phyloP scores from a whole-genome alignment of 768 basidiomycete species.

The Boletales sp. region DNA sequence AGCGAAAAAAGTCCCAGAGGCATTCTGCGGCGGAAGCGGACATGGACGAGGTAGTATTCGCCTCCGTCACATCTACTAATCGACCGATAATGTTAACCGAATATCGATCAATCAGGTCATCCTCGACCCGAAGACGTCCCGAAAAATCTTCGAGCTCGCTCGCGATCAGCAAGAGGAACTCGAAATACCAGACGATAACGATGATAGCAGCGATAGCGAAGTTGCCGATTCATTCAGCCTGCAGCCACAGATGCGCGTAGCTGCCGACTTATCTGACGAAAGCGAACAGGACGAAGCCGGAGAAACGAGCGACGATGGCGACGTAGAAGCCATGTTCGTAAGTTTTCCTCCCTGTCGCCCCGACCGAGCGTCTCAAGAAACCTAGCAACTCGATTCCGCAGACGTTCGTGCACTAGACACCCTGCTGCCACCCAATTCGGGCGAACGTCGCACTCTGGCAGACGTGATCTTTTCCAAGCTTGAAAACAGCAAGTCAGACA shows the following conservation, averaged over 20 bases:
- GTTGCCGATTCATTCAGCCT: slow-evolving; percentile 24
- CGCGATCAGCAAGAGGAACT: slow-evolving; percentile 91
- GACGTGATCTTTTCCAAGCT: slow-evolving; percentile 97
- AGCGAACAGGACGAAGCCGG: slow-evolving; percentile 39
- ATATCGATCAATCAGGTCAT: slow-evolving; percentile 44
- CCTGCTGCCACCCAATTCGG: slow-evolving; percentile 69
- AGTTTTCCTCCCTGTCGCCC: slow-evolving; percentile 22
- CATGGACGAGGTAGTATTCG: slow-evolving; percentile 48
- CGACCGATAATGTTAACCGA: too few relatives aligned
- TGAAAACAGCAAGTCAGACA: slow-evolving; percentile 56
- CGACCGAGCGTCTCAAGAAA: slow-evolving; percentile 3
- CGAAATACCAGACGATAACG: slow-evolving; percentile 57
- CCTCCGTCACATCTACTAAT: too few relatives aligned
- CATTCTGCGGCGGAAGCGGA: slow-evolving; percentile 43
- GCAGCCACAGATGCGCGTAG: slow-evolving; percentile 22
- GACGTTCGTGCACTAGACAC: slow-evolving; percentile 86
- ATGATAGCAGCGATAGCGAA: slow-evolving; percentile 38
- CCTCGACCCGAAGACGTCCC: slow-evolving; percentile 78
- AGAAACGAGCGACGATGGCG: slow-evolving; percentile 18
- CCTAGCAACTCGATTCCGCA: slow-evolving; percentile 82
- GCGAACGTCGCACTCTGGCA: slow-evolving; percentile 82
- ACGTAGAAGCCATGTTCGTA: slow-evolving; percentile 64
- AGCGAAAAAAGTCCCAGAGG: slow-evolving; percentile 59
- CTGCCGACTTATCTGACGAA: slow-evolving; percentile 56
- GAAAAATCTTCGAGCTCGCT: slow-evolving; percentile 88